These are phyloP conservation scores for Cicer arietinum DNA, from an alignment of 306 rosid genomes.

Conservation along the genomic window DNA sequence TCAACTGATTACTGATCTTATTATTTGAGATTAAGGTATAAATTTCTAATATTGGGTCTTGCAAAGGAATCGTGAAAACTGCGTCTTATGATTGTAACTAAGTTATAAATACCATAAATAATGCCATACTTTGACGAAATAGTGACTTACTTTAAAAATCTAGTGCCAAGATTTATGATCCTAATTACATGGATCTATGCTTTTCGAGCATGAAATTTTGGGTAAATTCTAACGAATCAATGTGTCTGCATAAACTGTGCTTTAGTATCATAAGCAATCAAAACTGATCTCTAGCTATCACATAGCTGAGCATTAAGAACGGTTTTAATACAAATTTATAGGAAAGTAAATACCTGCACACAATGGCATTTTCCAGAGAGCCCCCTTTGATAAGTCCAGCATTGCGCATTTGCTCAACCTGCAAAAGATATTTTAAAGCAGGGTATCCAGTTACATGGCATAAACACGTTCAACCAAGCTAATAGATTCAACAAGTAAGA, in stretches of 20 bases:
- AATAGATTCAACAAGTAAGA: background rate
- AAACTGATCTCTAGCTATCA: constrained; percentile 20
- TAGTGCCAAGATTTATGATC: background rate
- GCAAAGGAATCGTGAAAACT: constrained; percentile 5
- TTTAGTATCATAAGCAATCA: constrained; percentile 20
- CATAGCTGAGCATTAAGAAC: constrained; percentile 26
- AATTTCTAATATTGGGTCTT: background rate
- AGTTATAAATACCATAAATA: constrained; percentile 24
- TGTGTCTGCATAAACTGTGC: constrained; percentile 13
- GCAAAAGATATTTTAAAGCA: constrained; percentile 40
- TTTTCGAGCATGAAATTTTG: background rate
- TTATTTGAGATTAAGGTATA: constrained; percentile 9
- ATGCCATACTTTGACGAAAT: background rate
- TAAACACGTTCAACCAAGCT: constrained; percentile 26
- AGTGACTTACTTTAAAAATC: background rate
- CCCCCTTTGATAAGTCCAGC: constrained; percentile 92
- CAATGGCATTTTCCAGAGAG: constrained; percentile 76
- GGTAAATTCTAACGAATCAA: constrained; percentile 28
- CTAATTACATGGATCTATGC: background rate
- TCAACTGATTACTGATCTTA: background rate
- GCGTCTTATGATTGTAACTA: background rate
- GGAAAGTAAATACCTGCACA: constrained; percentile 70
- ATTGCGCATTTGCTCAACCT: constrained; percentile 80
- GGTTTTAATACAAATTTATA: constrained; percentile 10
- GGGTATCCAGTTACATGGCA: constrained; percentile 13